Percentiles rank a stretch among this genome's conserved stretches.
phyloP scores from a whole-genome alignment of 352 stramenopile species.

The Phytophthora aleatoria region DNA sequence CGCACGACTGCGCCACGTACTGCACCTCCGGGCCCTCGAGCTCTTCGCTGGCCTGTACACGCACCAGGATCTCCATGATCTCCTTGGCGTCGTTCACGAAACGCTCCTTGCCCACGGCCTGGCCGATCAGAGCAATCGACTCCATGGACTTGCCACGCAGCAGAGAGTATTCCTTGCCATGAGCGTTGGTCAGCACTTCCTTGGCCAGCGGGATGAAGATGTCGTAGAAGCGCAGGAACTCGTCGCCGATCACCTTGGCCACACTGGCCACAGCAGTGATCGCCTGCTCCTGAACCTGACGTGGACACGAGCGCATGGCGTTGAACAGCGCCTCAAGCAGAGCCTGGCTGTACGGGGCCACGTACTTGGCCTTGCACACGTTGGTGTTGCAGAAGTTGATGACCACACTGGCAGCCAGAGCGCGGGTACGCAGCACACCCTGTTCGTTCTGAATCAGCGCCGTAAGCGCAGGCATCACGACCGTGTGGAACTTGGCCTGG shows the following conservation, averaged over 20 bases:
- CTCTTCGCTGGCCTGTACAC: conserved; percentile 72
- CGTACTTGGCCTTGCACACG: conserved; percentile 83
- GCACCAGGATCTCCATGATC: conserved; percentile 89
- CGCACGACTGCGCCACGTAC: conserved; percentile 88
- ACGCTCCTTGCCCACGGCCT: conserved; percentile 86
- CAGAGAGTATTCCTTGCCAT: conserved; percentile 79
- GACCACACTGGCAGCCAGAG: conserved; percentile 75
- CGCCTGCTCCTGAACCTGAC: conserved; percentile 87
- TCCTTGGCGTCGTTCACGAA: conserved; percentile 80
- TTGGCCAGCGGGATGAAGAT: conserved; percentile 90
- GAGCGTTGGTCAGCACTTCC: conserved; percentile 79
- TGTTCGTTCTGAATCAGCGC: conserved; percentile 67
- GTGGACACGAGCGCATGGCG: conserved; percentile 70
- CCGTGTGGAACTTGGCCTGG: conserved; percentile 75
- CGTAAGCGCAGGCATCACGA: conserved; percentile 72
- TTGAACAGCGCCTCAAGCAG: conserved; percentile 85
- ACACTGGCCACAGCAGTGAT: conserved; percentile 88
- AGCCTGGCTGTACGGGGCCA: conserved; percentile 63
- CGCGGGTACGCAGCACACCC: conserved; percentile 71
- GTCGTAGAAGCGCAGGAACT: conserved; percentile 83
- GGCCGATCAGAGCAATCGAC: conserved; percentile 86
- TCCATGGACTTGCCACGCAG: conserved; percentile 89
- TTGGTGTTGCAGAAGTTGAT: conserved; percentile 90
- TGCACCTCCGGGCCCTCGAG: conserved; percentile 79
- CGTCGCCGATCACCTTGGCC: conserved; percentile 80